These are phyloP conservation scores for Verticillium nubilum DNA, from an alignment of 2,329 filamentous ascomycete species.

Conservation along the genomic window DNA sequence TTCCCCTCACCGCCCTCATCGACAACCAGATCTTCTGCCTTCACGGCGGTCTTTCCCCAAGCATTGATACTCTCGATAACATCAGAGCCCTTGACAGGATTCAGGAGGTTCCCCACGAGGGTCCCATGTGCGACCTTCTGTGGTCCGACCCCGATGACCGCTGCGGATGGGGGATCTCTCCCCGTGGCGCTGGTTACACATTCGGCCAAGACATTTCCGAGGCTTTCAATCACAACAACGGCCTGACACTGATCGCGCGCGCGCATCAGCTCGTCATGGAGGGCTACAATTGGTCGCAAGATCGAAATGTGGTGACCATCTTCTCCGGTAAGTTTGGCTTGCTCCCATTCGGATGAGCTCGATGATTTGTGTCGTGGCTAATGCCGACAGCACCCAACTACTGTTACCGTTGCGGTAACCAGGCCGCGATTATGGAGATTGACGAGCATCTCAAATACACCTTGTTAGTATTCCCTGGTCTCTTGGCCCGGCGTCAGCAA, in stretches of 20 bases:
- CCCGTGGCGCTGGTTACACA: conserved; percentile 89
- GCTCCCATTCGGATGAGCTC: neutral
- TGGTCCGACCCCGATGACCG: conserved; percentile 98
- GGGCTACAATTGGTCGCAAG: conserved; percentile 99
- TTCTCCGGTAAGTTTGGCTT: conserved; percentile 68
- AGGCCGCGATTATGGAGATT: conserved; percentile 99
- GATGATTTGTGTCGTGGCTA: neutral
- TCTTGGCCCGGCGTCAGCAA: neutral
- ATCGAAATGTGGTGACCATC: conserved; percentile 96
- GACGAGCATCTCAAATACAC: conserved; percentile 99
- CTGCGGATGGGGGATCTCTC: conserved; percentile 93
- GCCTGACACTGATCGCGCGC: conserved; percentile 87
- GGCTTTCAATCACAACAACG: conserved; percentile 99
- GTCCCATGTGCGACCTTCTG: conserved; percentile 94
- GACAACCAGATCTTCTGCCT: conserved; percentile 99
- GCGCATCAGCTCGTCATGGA: conserved; percentile 99
- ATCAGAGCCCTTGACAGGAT: conserved; percentile 93
- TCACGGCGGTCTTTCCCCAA: conserved; percentile 93
- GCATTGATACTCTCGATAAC: conserved; percentile 91
- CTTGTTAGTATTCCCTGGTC: conserved; percentile 62
- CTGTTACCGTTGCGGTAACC: conserved; percentile 98
- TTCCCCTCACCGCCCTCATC: conserved; percentile 93
- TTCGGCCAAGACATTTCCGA: conserved; percentile 97
- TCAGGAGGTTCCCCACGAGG: conserved; percentile 97
- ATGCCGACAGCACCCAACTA: conserved; percentile 68